Conservation (phyloP, 2,329 filamentous ascomycete species). For the Fusarium miscanthi region DNA sequence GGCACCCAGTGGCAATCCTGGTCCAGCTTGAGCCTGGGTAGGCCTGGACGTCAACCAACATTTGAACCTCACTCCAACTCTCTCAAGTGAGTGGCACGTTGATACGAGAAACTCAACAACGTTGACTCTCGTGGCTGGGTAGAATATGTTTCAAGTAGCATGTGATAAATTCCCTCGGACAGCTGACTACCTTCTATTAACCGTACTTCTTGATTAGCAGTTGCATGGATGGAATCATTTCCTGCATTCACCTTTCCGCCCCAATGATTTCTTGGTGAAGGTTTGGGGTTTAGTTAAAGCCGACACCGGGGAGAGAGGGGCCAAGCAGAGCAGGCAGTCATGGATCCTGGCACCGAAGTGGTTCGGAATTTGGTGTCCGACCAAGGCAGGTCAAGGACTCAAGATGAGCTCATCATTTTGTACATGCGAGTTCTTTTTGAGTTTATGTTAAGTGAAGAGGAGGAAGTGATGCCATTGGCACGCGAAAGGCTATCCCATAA, state of each 20-base stretch:
- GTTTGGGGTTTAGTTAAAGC: slow-evolving; percentile 26
- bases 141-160: slow-evolving; percentile 2
- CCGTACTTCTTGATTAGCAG: slow-evolving; percentile 10
- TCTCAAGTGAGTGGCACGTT: slow-evolving; percentile 26
- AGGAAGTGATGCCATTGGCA: neutral
- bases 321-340: slow-evolving; percentile 30
- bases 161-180: slow-evolving; percentile 40
- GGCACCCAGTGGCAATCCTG: neutral
- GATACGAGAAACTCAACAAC: slow-evolving; percentile 17
- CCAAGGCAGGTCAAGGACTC: neutral
- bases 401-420: neutral
- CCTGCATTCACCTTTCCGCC: slow-evolving; percentile 28
- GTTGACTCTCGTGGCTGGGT: neutral
- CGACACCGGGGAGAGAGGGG: slow-evolving; percentile 44
- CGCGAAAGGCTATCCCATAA: neutral
- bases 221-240: slow-evolving; percentile 8
- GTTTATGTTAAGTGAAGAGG: neutral
- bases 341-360: slow-evolving; percentile 4
- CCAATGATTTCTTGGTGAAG: slow-evolving; percentile 39
- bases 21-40: neutral
- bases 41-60: neutral
- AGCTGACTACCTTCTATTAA: slow-evolving; percentile 14
- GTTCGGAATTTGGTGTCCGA: slow-evolving; percentile 43
- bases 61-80: slow-evolving; percentile 3
- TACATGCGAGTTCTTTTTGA: neutral